Base-by-base conservation (phyloP, 1,139 yeast genomes). In the Candida sanyaensis region DNA sequence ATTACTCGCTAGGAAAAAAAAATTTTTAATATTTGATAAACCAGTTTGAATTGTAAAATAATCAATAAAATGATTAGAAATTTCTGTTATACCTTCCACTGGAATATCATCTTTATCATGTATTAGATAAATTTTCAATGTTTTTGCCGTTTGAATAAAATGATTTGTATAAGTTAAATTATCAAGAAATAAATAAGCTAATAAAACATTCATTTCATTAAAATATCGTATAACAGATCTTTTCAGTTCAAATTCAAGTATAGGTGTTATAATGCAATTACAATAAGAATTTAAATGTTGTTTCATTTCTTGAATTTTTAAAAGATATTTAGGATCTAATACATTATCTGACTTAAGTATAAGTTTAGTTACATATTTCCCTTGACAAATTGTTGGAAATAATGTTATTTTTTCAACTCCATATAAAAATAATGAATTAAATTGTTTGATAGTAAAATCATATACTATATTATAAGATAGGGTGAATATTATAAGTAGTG, bases 121-220 rank as follows among this genome's bases (percentile, higher is more conserved):
- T 27, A 71, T 41, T 10, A 71, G 45, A 42, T 63, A 68, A 2
- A 82, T 50, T 45, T 74, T 70, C 10, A 83, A 42, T 1, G 69
- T 60, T 21, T 69, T 64, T 0, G 86, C 85, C 38, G 72, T 65
- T 45, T 68, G 67, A 10, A 82, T 69, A 9, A 81, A 56, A 21
- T 84, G 85, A 56, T 84, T 81, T 9, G 73, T 67, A 47, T 73
- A 73, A 36, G 63, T 59, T 2, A 80, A 58, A 2, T 79, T 74
- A 33, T 78, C 72, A 24, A 82, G 64, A 46, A 64, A 69, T 17
- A 70, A 53, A 11, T 61, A 57, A 13, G 66, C 54, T 12, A 59
- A 45, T 26, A 56, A 53, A 27, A 48, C 50, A 31, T 57, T 55
- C 40, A 63, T 49, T 41, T 63, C 62, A 46, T 71, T 72, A 41